Evolutionary conservation across 768 basidiomycete genomes (phyloP).

Genomic region (Suillus discolor): DNA sequence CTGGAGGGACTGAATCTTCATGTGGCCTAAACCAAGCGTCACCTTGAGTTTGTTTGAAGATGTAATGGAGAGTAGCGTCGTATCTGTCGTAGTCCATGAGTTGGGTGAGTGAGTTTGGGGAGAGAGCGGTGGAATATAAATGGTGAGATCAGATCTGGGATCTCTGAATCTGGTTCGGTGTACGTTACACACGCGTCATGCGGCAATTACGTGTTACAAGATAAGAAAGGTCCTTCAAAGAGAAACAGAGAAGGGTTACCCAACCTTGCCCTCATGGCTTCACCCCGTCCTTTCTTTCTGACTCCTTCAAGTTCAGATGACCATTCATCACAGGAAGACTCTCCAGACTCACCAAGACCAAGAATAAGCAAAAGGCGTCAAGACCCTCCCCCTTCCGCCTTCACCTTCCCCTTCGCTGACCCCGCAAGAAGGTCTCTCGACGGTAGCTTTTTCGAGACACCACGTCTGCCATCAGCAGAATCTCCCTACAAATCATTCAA

Average conservation of each 20-base stretch:
- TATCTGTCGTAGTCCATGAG: constrained; percentile 37
- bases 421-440: not conserved
- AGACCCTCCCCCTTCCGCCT: constrained; percentile 43
- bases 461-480: constrained; percentile 37
- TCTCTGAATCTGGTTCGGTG: not conserved
- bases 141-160: not conserved
- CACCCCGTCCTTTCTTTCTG: constrained; percentile 43
- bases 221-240: not conserved
- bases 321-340: constrained; percentile 17
- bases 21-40: constrained; percentile 58
- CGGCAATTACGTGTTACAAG: constrained; percentile 1
- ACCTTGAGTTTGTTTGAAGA: constrained; percentile 39
- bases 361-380: not conserved
- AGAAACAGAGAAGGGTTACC: not conserved
- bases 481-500: constrained; percentile 41
- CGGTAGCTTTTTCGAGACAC: constrained; percentile 16
- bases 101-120: not conserved
- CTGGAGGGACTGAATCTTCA: constrained; percentile 47
- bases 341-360: constrained; percentile 25
- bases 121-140: not conserved
- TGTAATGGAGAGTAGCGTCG: constrained; percentile 31
- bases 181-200: not conserved
- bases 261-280: constrained; percentile 20
- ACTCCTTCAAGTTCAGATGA: constrained; percentile 25
- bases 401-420: constrained; percentile 43